Evolutionary conservation across 331 rosid species (phyloP).

Genomic region (Rhamnella rubrinervis): DNA sequence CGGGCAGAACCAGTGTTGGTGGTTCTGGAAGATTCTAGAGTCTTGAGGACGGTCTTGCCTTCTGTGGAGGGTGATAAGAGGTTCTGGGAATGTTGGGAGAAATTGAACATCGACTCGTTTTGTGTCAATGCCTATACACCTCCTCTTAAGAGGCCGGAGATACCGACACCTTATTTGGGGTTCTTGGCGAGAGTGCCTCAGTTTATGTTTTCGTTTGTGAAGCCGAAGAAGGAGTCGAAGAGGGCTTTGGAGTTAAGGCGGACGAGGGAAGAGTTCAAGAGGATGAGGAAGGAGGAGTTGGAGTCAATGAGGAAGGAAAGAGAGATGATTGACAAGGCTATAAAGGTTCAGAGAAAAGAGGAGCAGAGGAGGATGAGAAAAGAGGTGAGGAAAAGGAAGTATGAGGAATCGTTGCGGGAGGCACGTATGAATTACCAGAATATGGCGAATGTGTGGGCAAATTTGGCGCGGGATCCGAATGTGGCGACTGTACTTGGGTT

Average conservation of each 20-base stretch:
- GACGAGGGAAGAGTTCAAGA: slow-evolving; percentile 62
- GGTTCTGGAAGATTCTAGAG: slow-evolving; percentile 80
- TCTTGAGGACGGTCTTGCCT: slow-evolving; percentile 71
- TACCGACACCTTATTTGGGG: slow-evolving; percentile 55
- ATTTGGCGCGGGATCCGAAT: slow-evolving; percentile 48
- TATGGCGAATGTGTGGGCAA: slow-evolving; percentile 53
- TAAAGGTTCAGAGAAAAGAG: slow-evolving; percentile 53
- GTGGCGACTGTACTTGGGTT: slow-evolving; percentile 62
- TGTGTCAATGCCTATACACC: slow-evolving; percentile 85
- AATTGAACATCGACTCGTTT: slow-evolving; percentile 49
- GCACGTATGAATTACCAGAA: slow-evolving; percentile 32
- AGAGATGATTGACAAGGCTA: slow-evolving; percentile 50
- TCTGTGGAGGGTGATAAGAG: slow-evolving; percentile 44
- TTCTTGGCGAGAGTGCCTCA: slow-evolving; percentile 34
- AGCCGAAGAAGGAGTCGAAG: slow-evolving; percentile 65
- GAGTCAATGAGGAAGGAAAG: slow-evolving; percentile 49
- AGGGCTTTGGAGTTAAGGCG: slow-evolving; percentile 53
- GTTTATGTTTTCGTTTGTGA: slow-evolving; percentile 15
- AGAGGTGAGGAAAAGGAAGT: slow-evolving; percentile 47
- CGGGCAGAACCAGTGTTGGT: slow-evolving; percentile 57
- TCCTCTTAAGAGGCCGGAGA: slow-evolving; percentile 64
- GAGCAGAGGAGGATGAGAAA: slow-evolving; percentile 55
- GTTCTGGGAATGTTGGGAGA: slow-evolving; percentile 83
- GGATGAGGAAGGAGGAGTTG: slow-evolving; percentile 48
- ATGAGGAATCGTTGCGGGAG: slow-evolving; percentile 41